Conservation (phyloP, 805 yeast species). For the Hanseniaspora osmophila region DNA sequence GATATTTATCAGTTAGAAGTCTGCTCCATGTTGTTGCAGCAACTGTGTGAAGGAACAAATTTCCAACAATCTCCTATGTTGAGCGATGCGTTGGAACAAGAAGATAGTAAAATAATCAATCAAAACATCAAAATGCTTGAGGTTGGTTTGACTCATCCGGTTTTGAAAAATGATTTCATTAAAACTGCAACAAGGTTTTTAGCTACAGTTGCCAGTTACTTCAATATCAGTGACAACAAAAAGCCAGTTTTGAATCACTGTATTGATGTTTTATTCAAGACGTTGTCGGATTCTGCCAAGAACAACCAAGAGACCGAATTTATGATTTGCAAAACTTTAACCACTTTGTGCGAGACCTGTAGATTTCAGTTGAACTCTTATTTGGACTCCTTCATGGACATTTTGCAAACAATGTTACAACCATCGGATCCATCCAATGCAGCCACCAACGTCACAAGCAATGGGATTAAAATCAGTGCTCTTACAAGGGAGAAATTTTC, state of each 20-base stretch:
- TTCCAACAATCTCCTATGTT: conserved; percentile 20
- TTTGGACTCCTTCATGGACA: conserved; percentile 13
- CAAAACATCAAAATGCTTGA: conserved; percentile 12
- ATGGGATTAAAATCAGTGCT: conserved; percentile 10
- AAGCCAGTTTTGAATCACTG: conserved; percentile 13
- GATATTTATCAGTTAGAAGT: conserved; percentile 20
- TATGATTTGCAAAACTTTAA: conserved; percentile 16
- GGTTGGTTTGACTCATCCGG: conserved; percentile 1
- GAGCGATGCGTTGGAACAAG: conserved; percentile 14
- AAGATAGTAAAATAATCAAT: conserved; percentile 8
- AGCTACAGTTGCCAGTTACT: conserved; percentile 19
- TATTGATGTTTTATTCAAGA: conserved; percentile 18
- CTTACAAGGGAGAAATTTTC: conserved; percentile 1
- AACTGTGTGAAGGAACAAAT: conserved; percentile 16
- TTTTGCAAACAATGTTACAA: conserved; percentile 22
- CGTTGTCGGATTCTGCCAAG: conserved; percentile 11
- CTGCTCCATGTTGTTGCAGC: conserved; percentile 18
- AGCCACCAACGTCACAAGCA: conserved; percentile 18
- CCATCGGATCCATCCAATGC: conserved; percentile 10
- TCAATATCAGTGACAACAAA: conserved; percentile 8
- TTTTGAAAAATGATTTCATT: conserved; percentile 12
- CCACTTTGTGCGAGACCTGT: conserved; percentile 19
- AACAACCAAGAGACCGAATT: conserved; percentile 18
- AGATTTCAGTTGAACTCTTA: conserved; percentile 15
- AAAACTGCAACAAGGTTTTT: conserved; percentile 18